Conservation (phyloP, 352 stramenopile species). For the Globisporangium acanthophoron region DNA sequence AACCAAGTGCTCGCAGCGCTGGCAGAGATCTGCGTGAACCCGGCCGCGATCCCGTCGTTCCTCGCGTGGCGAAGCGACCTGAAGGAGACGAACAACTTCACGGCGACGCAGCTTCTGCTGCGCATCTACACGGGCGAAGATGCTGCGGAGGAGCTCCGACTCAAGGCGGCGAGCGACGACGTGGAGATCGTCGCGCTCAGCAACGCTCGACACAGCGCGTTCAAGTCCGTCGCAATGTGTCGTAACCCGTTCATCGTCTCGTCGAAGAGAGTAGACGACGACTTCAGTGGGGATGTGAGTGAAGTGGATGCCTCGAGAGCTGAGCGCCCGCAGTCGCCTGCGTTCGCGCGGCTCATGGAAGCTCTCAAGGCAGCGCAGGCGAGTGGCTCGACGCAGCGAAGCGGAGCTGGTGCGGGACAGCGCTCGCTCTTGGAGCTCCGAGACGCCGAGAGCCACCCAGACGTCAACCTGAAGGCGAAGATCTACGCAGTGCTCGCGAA, state of each 20-base stretch:
- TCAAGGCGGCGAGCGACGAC: neutral
- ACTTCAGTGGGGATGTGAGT: neutral
- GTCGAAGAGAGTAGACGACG: neutral
- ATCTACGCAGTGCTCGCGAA: conserved; percentile 64
- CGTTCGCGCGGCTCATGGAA: conserved; percentile 68
- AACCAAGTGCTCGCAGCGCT: conserved; percentile 57
- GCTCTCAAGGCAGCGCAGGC: conserved; percentile 50
- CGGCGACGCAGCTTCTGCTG: conserved; percentile 55
- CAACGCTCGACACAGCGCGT: conserved; percentile 36
- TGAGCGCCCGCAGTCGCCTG: conserved; percentile 40
- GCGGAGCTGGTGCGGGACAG: neutral
- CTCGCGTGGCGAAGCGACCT: conserved; percentile 47
- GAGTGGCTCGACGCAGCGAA: neutral
- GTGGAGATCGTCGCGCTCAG: conserved; percentile 18
- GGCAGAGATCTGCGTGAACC: conserved; percentile 65
- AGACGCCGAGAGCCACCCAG: conserved; percentile 27
- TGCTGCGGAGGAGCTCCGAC: conserved; percentile 24
- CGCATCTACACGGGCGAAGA: conserved; percentile 68
- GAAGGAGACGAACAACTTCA: conserved; percentile 39
- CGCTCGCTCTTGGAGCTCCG: conserved; percentile 27
- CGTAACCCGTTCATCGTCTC: conserved; percentile 36
- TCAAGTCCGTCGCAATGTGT: conserved; percentile 46
- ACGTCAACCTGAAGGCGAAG: conserved; percentile 69
- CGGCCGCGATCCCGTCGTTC: conserved; percentile 65
- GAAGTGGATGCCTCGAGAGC: conserved; percentile 2